Base-by-base conservation (phyloP, 495 filamentous ascomycete species). In the Talaromyces ruber region DNA sequence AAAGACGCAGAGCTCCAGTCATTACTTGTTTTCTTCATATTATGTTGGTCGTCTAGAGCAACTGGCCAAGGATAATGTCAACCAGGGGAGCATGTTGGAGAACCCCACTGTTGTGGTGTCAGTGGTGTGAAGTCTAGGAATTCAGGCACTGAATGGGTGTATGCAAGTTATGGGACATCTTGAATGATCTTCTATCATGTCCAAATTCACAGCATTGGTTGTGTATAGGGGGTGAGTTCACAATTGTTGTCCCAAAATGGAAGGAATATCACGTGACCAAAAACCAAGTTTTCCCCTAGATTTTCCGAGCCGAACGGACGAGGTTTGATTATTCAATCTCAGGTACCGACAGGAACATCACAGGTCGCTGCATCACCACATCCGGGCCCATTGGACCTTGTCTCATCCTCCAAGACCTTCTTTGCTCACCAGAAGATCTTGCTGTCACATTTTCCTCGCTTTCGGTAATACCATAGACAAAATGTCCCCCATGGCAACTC, bases 401-500 rank as follows among this genome's bases (percentile, higher is more conserved):
- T 52, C 51, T 63, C 9, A 18, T 51, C 43, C 53, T 32, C 25
- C 60, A 16, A 25, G 29, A 51, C 26, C 24, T 24, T 43, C 60
- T 18, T 22, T 34, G 4, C 7, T n/a, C 16, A 28, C 6, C 21
- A 30, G 24, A 28, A 43, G 55, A 34, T n/a, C 50, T 62, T 32
- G 60, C 30, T 5, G 30, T 63, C 51, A 68, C 62, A 63, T 60
- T 62, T 64, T 53, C 56, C 65, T 68, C 66, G 66, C 66, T 65
- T 62, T 66, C 34, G 57, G 24, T 43, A 18, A 34, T 39, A 39
- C 26, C 12, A 60, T 21, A 21, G 26, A 25, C 72, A 78, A 75
- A 65, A 80, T 80, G 77, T 72, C 75, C 69, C 75, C 72, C 63
- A 65, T 70, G 66, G 75, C 72, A 70, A 79, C 82, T 67, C 84